phyloP scores from a whole-genome alignment of 176 grass and related monocot genomes.

The Phoenix dactylifera region DNA sequence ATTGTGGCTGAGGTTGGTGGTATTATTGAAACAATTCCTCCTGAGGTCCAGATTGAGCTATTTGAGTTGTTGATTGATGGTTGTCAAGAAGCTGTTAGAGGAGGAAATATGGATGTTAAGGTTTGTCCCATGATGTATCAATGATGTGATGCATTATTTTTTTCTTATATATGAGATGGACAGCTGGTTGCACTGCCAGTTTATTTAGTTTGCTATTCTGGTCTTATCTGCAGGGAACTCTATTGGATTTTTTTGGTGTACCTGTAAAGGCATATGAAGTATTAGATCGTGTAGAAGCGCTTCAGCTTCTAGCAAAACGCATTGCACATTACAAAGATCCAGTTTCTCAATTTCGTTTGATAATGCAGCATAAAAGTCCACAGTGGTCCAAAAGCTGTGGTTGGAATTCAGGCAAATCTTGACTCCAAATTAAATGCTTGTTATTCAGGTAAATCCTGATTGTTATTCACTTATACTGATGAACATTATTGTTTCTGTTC shows the following conservation, averaged over 20 bases:
- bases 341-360: conserved; percentile 81
- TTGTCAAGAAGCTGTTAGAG: conserved; percentile 78
- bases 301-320: conserved; percentile 84
- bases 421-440: neutral
- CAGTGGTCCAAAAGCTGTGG: conserved; percentile 99
- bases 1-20: conserved; percentile 86
- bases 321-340: conserved; percentile 97
- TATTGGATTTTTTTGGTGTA: conserved; percentile 97
- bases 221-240: conserved; percentile 49
- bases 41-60: conserved; percentile 71
- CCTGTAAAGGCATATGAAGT: conserved; percentile 84
- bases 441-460: no score
- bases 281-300: conserved; percentile 81
- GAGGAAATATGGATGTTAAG: conserved; percentile 74
- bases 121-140: conserved; percentile 19
- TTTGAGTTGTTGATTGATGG: conserved; percentile 87
- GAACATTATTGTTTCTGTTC: no score
- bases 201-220: conserved; percentile 7
- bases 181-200: no score
- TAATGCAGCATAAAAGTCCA: conserved; percentile 83
- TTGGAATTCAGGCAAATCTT: conserved; percentile 82
- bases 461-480: no score
- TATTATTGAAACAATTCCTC: conserved; percentile 50
- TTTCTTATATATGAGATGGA: neutral
- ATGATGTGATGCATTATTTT: neutral